A percentile compares a stretch with the other conserved stretches of the same genome.
phyloP scores from a whole-genome alignment of 768 basidiomycete genomes.

The Trametes villosa region DNA sequence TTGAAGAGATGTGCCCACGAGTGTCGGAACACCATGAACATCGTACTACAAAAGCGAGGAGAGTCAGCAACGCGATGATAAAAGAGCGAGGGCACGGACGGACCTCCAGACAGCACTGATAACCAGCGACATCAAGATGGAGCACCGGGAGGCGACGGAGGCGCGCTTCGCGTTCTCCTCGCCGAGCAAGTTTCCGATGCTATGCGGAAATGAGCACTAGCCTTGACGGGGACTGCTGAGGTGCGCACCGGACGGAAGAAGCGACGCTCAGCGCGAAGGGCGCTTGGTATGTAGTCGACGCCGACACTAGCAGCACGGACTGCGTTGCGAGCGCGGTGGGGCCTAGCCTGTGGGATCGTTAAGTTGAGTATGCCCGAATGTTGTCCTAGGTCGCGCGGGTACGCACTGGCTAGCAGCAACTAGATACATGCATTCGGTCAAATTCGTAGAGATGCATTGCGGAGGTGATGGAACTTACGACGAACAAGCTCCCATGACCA shows the following conservation, averaged over 20 bases:
- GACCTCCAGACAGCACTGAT: conserved; percentile 72
- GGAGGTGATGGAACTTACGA: conserved; percentile 39
- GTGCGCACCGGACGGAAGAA: conserved; percentile 74
- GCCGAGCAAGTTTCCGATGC: conserved; percentile 89
- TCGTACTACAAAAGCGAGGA: conserved; percentile 36
- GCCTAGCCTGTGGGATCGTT: conserved; percentile 61
- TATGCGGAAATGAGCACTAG: conserved; percentile 32
- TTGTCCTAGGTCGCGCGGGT: neutral
- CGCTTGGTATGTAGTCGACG: conserved; percentile 79
- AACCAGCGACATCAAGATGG: conserved; percentile 66
- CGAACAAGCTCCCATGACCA: conserved; percentile 95
- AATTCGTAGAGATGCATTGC: neutral
- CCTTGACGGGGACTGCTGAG: neutral
- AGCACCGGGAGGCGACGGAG: conserved; percentile 61
- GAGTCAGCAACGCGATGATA: neutral
- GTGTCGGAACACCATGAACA: conserved; percentile 49
- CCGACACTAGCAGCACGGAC: conserved; percentile 79
- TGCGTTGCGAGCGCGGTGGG: conserved; percentile 85
- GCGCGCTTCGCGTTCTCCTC: conserved; percentile 78
- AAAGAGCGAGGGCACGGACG: conserved; percentile 5
- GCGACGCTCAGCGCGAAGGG: conserved; percentile 85
- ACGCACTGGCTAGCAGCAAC: conserved; percentile 59
- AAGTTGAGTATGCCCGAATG: neutral
- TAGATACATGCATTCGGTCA: conserved; percentile 25
- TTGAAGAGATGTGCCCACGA: conserved; percentile 67